A percentile compares a stretch with the other conserved stretches of the same genome.
Evolutionary conservation across 2,329 filamentous ascomycete genomes (phyloP).

Genomic region (Talaromyces islandicus): DNA sequence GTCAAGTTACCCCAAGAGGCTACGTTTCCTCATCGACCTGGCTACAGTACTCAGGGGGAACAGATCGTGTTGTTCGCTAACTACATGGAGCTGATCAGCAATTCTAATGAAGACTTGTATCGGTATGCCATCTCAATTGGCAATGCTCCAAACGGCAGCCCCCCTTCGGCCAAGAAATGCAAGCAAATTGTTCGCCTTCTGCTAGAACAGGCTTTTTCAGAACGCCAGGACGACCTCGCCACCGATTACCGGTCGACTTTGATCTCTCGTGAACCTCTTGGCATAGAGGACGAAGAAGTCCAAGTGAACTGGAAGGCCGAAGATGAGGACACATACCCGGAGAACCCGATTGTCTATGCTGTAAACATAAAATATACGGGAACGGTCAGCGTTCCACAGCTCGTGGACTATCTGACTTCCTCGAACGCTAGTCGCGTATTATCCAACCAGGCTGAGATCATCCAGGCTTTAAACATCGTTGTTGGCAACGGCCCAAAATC

Average conservation of each 20-base stretch:
- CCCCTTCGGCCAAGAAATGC: constrained; percentile 34
- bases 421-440: constrained; percentile 31
- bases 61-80: constrained; percentile 13
- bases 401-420: constrained; percentile 41
- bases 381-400: constrained; percentile 30
- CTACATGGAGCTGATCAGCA: constrained; percentile 20
- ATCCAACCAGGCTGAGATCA: constrained; percentile 42
- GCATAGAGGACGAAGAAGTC: background rate
- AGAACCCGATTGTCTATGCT: constrained; percentile 26
- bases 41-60: constrained; percentile 13
- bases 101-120: constrained; percentile 20
- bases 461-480: constrained; percentile 56
- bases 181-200: constrained; percentile 45
- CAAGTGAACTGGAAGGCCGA: constrained; percentile 29
- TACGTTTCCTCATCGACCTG: constrained; percentile 17
- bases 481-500: constrained; percentile 45
- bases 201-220: constrained; percentile 29
- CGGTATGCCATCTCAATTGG: constrained; percentile 25
- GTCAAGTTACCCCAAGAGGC: background rate
- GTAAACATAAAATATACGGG: constrained; percentile 30
- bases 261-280: constrained; percentile 25
- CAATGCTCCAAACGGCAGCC: background rate
- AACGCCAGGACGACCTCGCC: constrained; percentile 25
- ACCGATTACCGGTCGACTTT: constrained; percentile 36
- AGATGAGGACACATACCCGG: constrained; percentile 28